phyloP scores from a whole-genome alignment of 2,329 filamentous ascomycete species.

The Verticillium zaregamsianum region DNA sequence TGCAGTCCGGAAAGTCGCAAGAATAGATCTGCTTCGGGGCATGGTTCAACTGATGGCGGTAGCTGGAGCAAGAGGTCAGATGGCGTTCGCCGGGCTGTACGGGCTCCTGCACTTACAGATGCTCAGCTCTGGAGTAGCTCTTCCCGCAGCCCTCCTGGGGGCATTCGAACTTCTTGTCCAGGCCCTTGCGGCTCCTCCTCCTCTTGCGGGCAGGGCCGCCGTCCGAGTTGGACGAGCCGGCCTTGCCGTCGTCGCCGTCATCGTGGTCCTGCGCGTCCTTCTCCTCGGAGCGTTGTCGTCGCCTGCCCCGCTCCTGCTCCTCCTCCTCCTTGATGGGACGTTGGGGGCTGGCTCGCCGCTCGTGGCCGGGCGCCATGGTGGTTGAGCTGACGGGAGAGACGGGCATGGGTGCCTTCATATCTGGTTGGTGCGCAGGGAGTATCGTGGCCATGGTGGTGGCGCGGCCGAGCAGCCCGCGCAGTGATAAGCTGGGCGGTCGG shows the following conservation, averaged over 20 bases:
- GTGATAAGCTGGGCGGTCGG: slow-evolving; percentile 7
- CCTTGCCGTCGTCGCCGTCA: slow-evolving; percentile 35
- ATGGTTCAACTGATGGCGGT: slow-evolving; percentile 94
- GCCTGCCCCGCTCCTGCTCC: slow-evolving; percentile 30
- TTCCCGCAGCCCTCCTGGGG: slow-evolving; percentile 85
- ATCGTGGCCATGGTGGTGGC: slow-evolving; percentile 36
- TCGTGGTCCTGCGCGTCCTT: slow-evolving; percentile 37
- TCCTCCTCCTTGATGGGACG: slow-evolving; percentile 38
- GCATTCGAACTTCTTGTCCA: slow-evolving; percentile 82
- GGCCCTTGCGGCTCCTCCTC: slow-evolving; percentile 68
- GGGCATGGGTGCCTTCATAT: slow-evolving; percentile 32
- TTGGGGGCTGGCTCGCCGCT: slow-evolving; percentile 29
- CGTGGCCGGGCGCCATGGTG: slow-evolving; percentile 38
- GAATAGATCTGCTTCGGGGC: slow-evolving; percentile 92
- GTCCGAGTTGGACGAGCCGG: slow-evolving; percentile 48
- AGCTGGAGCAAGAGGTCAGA: slow-evolving; percentile 32
- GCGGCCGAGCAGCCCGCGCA: background rate
- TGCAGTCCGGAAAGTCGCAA: slow-evolving; percentile 89
- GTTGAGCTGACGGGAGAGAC: slow-evolving; percentile 32
- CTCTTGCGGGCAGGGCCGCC: slow-evolving; percentile 52
- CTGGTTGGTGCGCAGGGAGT: slow-evolving; percentile 31
- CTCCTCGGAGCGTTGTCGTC: slow-evolving; percentile 36
- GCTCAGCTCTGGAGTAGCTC: slow-evolving; percentile 93
- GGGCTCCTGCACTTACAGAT: slow-evolving; percentile 60
- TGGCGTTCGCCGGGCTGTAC: slow-evolving; percentile 10